A percentile compares a stretch with the other conserved stretches of the same genome.
phyloP scores from a whole-genome alignment of 2,329 filamentous ascomycete genomes.

The Trichoderma koningii region DNA sequence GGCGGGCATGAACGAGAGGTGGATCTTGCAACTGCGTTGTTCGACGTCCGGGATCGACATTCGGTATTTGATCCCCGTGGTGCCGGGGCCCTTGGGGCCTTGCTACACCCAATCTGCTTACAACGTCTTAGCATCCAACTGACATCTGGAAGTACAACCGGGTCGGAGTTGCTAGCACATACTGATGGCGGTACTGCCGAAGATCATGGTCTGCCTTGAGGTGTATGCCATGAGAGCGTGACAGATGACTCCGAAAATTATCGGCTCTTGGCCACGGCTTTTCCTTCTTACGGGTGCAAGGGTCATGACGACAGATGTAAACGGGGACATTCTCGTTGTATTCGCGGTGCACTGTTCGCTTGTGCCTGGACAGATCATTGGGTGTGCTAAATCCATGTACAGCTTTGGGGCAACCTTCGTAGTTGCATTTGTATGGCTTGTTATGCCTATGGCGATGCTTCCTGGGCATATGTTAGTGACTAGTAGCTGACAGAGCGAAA shows the following conservation, averaged over 20 bases:
- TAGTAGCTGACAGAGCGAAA: not conserved
- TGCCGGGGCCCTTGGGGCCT: conserved; percentile 28
- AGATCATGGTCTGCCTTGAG: conserved; percentile 45
- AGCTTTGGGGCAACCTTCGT: conserved; percentile 55
- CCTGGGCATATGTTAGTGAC: conserved; percentile 48
- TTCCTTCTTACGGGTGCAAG: conserved; percentile 35
- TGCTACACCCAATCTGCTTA: not conserved
- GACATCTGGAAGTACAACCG: not conserved
- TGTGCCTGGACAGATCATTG: conserved; percentile 83
- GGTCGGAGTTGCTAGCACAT: not conserved
- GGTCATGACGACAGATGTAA: conserved; percentile 35
- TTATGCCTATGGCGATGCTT: conserved; percentile 74
- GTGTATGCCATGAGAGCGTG: conserved; percentile 60
- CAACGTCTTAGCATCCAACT: not conserved
- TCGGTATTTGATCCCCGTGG: conserved; percentile 32
- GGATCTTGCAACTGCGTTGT: conserved; percentile 28
- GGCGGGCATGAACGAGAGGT: conserved; percentile 34
- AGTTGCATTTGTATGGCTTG: conserved; percentile 65
- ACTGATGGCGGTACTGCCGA: conserved; percentile 38
- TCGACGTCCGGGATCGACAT: conserved; percentile 28
- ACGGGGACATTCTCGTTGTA: conserved; percentile 33
- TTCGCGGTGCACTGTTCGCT: conserved; percentile 68
- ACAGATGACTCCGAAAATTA: conserved; percentile 82
- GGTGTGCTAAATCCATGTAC: conserved; percentile 69
- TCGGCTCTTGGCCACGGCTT: conserved; percentile 82